Evolutionary conservation across 768 basidiomycete species (phyloP).

Genomic region (Mycena amicta): DNA sequence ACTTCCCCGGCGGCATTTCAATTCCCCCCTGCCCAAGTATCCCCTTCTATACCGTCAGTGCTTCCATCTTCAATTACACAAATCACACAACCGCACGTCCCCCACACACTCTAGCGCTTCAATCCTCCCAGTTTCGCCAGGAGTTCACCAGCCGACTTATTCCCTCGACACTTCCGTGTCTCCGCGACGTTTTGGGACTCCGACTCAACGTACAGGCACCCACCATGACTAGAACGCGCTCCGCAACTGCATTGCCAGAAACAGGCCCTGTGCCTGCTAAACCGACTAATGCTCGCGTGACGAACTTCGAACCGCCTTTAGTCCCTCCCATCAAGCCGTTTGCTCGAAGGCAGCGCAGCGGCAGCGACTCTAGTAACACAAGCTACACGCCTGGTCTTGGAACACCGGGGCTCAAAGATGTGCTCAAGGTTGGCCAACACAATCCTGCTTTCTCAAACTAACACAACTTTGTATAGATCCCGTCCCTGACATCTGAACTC

Average conservation of each 20-base stretch:
- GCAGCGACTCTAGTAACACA: conserved; percentile 44
- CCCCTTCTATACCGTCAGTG: conserved; percentile 24
- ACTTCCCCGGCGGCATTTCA: conserved; percentile 45
- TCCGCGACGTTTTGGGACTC: conserved; percentile 26
- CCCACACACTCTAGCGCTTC: conserved; percentile 35
- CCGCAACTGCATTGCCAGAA: conserved; percentile 45
- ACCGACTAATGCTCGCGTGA: conserved; percentile 5
- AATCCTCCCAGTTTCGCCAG: conserved; percentile 31
- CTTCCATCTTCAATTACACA: conserved; percentile 23
- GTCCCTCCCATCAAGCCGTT: conserved; percentile 50
- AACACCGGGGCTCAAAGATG: conserved; percentile 69
- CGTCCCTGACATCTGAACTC: conserved; percentile 67
- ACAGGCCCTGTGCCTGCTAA: conserved; percentile 15
- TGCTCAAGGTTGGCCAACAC: conserved; percentile 56
- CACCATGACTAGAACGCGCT: conserved; percentile 43
- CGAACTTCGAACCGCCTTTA: conserved; percentile 29
- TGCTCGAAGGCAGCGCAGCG: conserved; percentile 50
- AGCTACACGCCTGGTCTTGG: conserved; percentile 37
- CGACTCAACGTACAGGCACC: conserved; percentile 30
- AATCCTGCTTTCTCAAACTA: neutral
- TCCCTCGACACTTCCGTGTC: conserved; percentile 53
- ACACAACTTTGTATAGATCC: conserved; percentile 45
- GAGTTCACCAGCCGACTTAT: conserved; percentile 56
- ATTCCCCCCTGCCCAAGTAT: conserved; percentile 37
- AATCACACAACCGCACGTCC: conserved; percentile 29